Conservation (phyloP, 2,329 filamentous ascomycete genomes). For the Aspergillus pseudoviridinutans region DNA sequence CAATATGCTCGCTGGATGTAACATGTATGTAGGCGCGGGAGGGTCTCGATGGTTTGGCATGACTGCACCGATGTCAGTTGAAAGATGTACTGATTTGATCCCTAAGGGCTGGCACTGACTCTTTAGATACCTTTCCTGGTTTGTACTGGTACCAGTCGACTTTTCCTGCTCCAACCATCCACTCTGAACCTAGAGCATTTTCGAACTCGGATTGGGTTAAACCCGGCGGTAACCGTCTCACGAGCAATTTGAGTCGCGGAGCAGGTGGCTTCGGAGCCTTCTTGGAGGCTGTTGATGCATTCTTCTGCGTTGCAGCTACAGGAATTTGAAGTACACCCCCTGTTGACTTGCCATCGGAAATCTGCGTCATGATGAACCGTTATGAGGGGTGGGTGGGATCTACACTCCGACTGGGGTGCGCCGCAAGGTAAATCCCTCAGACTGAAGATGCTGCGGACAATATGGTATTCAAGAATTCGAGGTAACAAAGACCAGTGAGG, state of each 20-base stretch:
- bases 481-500: not conserved
- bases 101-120: constrained; percentile 54
- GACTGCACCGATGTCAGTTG: constrained; percentile 43
- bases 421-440: not conserved
- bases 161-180: constrained; percentile 75
- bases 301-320: constrained; percentile 44
- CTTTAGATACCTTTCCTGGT: constrained; percentile 72
- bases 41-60: constrained; percentile 79
- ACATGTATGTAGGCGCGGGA: constrained; percentile 80
- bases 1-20: constrained; percentile 64
- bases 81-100: not conserved
- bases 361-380: constrained; percentile 25
- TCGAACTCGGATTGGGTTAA: constrained; percentile 77
- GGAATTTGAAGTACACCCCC: constrained; percentile 55
- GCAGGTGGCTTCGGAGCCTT: constrained; percentile 42
- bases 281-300: constrained; percentile 44
- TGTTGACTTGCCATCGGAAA: constrained; percentile 28
- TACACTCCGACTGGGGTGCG: not conserved
- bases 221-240: constrained; percentile 80
- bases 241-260: constrained; percentile 74
- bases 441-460: not conserved
- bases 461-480: not conserved
- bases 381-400: not conserved
- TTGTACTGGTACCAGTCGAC: constrained; percentile 79
- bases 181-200: constrained; percentile 68